A percentile compares a stretch with the other conserved stretches of the same genome.
Conservation (phyloP, 768 basidiomycete genomes). For the Cystoderma amianthinum region DNA sequence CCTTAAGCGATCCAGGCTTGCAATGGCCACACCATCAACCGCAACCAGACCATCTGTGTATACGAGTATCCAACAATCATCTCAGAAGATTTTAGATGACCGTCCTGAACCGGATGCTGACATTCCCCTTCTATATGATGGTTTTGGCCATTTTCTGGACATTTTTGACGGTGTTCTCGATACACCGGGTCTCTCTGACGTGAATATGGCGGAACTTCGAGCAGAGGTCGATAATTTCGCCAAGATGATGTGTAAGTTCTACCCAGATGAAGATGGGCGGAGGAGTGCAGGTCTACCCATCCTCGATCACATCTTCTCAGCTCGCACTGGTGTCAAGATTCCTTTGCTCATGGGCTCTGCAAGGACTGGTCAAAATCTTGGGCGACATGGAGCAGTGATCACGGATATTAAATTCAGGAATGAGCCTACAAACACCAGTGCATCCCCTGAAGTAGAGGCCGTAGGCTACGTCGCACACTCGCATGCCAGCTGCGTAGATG, state of each 20-base stretch:
- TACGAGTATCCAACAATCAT: background rate
- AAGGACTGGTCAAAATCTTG: too few relatives aligned
- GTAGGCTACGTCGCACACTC: too few relatives aligned
- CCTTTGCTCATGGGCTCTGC: background rate
- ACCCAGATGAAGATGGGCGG: slow-evolving; percentile 6
- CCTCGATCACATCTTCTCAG: slow-evolving; percentile 4
- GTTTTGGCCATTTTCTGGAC: slow-evolving; percentile 13
- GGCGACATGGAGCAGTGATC: background rate
- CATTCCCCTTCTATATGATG: slow-evolving; percentile 12
- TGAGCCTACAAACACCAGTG: too few relatives aligned
- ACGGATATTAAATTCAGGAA: slow-evolving; percentile 9
- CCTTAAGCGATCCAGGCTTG: background rate
- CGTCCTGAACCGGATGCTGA: slow-evolving; percentile 9
- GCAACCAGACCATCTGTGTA: background rate
- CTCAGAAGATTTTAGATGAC: slow-evolving; percentile 9
- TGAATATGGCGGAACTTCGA: slow-evolving; percentile 4
- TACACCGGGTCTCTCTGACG: slow-evolving; percentile 1
- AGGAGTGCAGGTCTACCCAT: slow-evolving; percentile 2
- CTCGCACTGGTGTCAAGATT: background rate
- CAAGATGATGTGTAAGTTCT: slow-evolving; percentile 10
- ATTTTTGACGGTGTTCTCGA: slow-evolving; percentile 6
- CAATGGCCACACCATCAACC: background rate
- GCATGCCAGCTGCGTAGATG: too few relatives aligned
- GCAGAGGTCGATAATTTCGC: slow-evolving; percentile 8
- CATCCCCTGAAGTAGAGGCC: too few relatives aligned